Evolutionary conservation across 176 grass and related monocot species (phyloP), one percentile per base, ranked within the genome.

Genomic region (Eleusine coracana): DNA sequence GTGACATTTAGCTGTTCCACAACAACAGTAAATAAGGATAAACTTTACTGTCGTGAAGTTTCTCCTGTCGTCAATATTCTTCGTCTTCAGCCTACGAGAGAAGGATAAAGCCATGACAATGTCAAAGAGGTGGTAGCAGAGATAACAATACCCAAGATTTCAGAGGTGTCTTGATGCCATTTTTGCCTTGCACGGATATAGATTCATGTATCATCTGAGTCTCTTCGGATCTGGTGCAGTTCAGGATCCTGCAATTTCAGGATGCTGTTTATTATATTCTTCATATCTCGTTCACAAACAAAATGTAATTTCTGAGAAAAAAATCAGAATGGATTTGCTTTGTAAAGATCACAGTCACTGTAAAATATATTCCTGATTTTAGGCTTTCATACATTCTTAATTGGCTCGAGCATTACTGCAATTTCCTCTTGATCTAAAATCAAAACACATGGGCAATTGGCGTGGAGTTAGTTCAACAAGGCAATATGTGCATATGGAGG

Each of bases 41-140:
- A 42, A 63, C 25, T 5, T 7, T 29, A 2, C 1, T 66, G 6
- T 23, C 39, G 20, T 34, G 16, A 55, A 6, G 41, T 31, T 1
- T 8, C 80, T n/a, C 27, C 16, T 5, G 9, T 3, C 46, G 25
- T 71, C 3, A 10, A 66, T n/a, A 5, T 80, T 23, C 54, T 46
- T 64, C 36, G 36, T 27, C 42, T 79, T 66, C 59, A 66, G 44
- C 62, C 25, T 17, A 51, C 49, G 48, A 28, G 5, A 48, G 2
- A 82, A 7, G 15, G 27, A 38, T 5, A 1, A 65, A 64, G 77
- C 27, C 70, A 77, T 15, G 79, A 42, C 10, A 81, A 64, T 63
- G 39, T 5, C 1, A 7, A 3, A 3, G 46, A 25, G 44, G 28
- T 41, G 4, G 5, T 45, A 12, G 38, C 60, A 59, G 70, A 74